Percentiles rank a stretch among this genome's conserved stretches.
Evolutionary conservation across 2,329 filamentous ascomycete species (phyloP).

Genomic region (Piedraia hortae): DNA sequence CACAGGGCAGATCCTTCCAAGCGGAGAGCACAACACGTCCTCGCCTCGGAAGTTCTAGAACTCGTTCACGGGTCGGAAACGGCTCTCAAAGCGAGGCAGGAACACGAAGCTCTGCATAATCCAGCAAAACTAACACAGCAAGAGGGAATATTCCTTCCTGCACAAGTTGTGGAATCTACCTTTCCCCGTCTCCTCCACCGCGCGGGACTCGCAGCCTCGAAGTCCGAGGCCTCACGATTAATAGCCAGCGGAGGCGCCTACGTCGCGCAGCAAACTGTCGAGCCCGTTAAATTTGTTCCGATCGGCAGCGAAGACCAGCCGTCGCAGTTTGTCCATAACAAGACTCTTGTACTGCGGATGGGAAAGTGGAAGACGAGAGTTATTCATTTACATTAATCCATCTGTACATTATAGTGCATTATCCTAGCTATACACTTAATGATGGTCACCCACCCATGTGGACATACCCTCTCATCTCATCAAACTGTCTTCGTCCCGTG

Average conservation of each 20-base stretch:
- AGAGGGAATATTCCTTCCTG: constrained; percentile 6
- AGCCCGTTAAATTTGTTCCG: constrained; percentile 29
- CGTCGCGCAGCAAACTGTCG: constrained; percentile 7
- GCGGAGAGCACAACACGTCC: constrained; percentile 52
- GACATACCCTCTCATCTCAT: constrained; percentile 19
- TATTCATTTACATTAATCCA: constrained; percentile 24
- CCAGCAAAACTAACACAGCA: constrained; percentile 4
- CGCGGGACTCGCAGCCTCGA: constrained; percentile 10
- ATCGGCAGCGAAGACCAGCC: constrained; percentile 34
- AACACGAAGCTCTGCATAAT: constrained; percentile 23
- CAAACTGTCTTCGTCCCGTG: constrained; percentile 23
- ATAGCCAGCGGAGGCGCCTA: constrained; percentile 12
- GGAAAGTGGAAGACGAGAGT: constrained; percentile 35
- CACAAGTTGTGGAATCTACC: constrained; percentile 7
- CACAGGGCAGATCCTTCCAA: constrained; percentile 41
- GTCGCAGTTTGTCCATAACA: constrained; percentile 30
- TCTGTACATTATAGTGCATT: too few relatives aligned
- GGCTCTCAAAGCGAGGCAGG: constrained; percentile 32
- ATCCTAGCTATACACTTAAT: too few relatives aligned
- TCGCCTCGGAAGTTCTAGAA: constrained; percentile 58
- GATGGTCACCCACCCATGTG: too few relatives aligned
- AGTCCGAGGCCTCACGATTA: constrained; percentile 9
- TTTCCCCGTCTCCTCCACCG: constrained; percentile 10
- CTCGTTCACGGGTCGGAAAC: constrained; percentile 45
- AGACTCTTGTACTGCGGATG: constrained; percentile 25